Conservation (phyloP, 176 grass and related monocot genomes). For the Rhipidocladum racemiflorum region DNA sequence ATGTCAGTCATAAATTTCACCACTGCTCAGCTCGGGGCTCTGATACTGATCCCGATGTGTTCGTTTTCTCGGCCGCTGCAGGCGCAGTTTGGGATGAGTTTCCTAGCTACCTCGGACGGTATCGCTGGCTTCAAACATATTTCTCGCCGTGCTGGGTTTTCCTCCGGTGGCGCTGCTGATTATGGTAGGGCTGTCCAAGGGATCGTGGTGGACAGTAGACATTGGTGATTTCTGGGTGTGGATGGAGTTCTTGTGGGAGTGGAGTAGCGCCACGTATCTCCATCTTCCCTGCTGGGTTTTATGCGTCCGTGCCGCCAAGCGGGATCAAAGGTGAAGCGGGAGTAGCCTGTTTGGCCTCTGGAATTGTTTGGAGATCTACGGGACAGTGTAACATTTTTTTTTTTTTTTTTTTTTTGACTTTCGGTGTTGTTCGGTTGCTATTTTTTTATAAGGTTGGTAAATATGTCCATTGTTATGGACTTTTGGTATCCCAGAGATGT, state of each 20-base stretch:
- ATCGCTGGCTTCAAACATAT: constrained; percentile 48
- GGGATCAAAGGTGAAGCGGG: constrained; percentile 45
- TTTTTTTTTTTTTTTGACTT: too few relatives aligned
- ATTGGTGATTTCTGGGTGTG: constrained; percentile 68
- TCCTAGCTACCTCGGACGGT: constrained; percentile 25
- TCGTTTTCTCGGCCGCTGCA: constrained; percentile 56
- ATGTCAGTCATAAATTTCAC: constrained; percentile 99
- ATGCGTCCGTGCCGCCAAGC: constrained; percentile 49
- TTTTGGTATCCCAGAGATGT: background rate
- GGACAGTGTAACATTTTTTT: background rate
- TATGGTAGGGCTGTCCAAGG: constrained; percentile 43
- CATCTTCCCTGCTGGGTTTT: constrained; percentile 92
- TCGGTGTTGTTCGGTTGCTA: background rate
- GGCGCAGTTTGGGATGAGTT: constrained; percentile 33
- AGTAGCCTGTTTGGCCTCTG: constrained; percentile 30
- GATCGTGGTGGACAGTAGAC: constrained; percentile 38
- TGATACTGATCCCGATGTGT: constrained; percentile 81
- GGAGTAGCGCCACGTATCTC: constrained; percentile 89
- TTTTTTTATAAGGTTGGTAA: background rate
- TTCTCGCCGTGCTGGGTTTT: constrained; percentile 55
- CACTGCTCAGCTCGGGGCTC: constrained; percentile 77
- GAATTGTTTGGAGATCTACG: background rate
- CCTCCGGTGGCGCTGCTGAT: constrained; percentile 55
- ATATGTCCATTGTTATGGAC: background rate
- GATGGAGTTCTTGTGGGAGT: constrained; percentile 79